Conservation (phyloP, 345 rosid species). For the Erodium maritimum region DNA sequence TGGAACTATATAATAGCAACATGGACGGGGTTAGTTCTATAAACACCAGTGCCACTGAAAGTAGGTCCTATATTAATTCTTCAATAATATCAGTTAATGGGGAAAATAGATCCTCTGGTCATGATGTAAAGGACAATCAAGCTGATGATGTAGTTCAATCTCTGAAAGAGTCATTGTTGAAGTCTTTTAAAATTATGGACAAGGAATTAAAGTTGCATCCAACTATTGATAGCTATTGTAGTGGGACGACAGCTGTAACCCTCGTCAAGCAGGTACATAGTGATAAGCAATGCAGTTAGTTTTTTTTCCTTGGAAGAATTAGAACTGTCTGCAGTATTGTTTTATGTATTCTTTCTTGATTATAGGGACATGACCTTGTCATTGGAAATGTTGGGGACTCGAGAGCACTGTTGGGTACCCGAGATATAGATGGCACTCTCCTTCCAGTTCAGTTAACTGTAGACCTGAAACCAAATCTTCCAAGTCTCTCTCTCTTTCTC, state of each 20-base stretch:
- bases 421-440: neutral
- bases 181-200: neutral
- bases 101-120: neutral
- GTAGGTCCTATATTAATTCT: neutral
- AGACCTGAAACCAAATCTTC: neutral
- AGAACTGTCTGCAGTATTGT: neutral
- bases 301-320: neutral
- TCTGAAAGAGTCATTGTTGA: neutral
- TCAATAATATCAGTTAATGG: neutral
- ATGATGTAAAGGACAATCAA: neutral
- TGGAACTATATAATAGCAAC: neutral
- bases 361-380: neutral
- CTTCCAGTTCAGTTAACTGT: neutral
- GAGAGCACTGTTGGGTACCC: neutral
- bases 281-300: neutral
- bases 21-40: neutral
- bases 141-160: neutral
- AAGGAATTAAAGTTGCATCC: neutral
- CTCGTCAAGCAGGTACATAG: neutral
- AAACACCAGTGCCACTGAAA: neutral
- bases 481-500: neutral
- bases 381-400: neutral
- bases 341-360: neutral
- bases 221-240: neutral
- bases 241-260: neutral